These are phyloP conservation scores for Puccinia triticina DNA, from an alignment of 1,284 basidiomycete species.

Conservation along the genomic window DNA sequence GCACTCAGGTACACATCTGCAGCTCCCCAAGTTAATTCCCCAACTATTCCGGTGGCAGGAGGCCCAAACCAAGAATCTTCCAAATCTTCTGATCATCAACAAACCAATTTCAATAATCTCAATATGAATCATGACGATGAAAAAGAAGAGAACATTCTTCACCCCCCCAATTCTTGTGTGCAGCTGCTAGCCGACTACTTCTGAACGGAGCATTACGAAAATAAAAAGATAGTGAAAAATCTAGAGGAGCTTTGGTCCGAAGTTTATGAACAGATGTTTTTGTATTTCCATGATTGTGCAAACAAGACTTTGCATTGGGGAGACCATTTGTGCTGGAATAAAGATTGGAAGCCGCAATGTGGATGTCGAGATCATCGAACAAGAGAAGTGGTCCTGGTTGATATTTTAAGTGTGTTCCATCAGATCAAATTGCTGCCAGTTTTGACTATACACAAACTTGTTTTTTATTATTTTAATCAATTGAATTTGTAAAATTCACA, in stretches of 20 bases:
- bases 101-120: not conserved
- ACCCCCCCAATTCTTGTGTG: not conserved
- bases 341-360: not conserved
- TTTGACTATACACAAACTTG: not conserved
- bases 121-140: not conserved
- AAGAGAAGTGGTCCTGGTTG: not conserved
- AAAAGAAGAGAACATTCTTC: not conserved
- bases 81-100: not conserved
- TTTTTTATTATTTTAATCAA: not conserved
- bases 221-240: not conserved
- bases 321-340: not conserved
- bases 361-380: not conserved
- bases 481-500: no score
- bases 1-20: not conserved
- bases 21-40: not conserved
- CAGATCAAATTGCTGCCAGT: no score
- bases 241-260: not conserved
- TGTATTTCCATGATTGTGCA: not conserved
- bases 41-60: not conserved
- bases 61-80: not conserved
- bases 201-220: not conserved
- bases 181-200: conserved; percentile 1
- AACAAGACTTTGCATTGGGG: not conserved
- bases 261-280: not conserved
- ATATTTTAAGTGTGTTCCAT: not conserved